Evolutionary conservation across 2,329 filamentous ascomycete species (phyloP), one percentile per base, ranked within the genome.

Genomic region (Keithomyces neogunnii): DNA sequence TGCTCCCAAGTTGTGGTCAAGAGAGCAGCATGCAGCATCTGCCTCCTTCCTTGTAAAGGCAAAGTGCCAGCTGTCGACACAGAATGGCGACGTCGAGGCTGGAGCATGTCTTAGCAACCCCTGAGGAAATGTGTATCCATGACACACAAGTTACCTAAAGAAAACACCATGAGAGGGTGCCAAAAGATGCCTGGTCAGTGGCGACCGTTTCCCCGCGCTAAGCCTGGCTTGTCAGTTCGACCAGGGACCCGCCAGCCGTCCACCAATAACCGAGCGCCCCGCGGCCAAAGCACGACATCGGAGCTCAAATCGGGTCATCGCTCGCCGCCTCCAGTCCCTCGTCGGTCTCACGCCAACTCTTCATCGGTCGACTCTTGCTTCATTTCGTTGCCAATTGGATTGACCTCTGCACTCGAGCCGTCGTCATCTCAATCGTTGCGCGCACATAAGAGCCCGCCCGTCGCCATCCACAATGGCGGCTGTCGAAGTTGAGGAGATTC

Each of bases 281-380:
- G 32, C 29, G 28, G 13, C 28, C 29, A 10, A 40, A 58, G 57
- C 56, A 58, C 57, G 58, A 60, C 57, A 60, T 60, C 56, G 57
- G 54, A 57, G 52, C 51, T 49, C 51, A 48, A 29, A 36, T 47
- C 36, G 30, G 11, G 39, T 53, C 51, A 50, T 59, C 56, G 57
- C 52, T 50, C 49, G 45, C 44, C 38, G 31, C 28, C 39, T 13
- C 7, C n/a, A 10, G 8, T 10, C 11, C 36, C 39, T 6, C 39
- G 26, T 10, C 39, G 9, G 29, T 11, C 40, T 44, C 13, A 4
- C 40, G 30, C 40, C 40, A 26, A 29, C 40, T 29, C 30, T 40
- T 39, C 4, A 10, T 10, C 10, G 5, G 8, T 26, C 19, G 28
- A 28, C 40, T 30, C 3, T 44, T 13, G 39, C 19, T 28, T 30